Evolutionary conservation across 768 basidiomycete species (phyloP).

Genomic region (Mycena crocata): DNA sequence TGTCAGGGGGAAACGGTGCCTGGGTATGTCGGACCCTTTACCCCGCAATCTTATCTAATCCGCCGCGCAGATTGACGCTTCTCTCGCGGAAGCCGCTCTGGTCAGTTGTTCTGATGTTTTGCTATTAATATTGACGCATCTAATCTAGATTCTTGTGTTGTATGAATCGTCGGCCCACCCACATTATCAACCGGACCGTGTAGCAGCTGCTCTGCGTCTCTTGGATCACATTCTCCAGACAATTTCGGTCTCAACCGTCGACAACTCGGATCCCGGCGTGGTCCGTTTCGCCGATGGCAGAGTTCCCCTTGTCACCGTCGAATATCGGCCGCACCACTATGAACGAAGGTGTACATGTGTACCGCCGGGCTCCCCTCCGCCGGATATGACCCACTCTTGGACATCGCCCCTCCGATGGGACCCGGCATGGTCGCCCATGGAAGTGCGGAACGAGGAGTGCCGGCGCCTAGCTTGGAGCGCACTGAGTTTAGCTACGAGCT

Average conservation of each 20-base stretch:
- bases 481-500: conserved; percentile 73
- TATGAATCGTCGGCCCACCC: conserved; percentile 85
- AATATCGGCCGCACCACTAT: conserved; percentile 40
- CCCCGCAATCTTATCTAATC: conserved; percentile 14
- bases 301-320: conserved; percentile 62
- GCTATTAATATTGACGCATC: neutral
- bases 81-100: conserved; percentile 79
- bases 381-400: conserved; percentile 57
- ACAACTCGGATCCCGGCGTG: conserved; percentile 65
- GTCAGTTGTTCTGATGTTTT: conserved; percentile 49
- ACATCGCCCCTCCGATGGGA: conserved; percentile 72
- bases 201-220: conserved; percentile 62
- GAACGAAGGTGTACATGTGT: conserved; percentile 61
- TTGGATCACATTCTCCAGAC: conserved; percentile 75
- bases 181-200: conserved; percentile 66
- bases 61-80: conserved; percentile 64
- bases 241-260: conserved; percentile 66
- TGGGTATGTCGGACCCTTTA: conserved; percentile 6
- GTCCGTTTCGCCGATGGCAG: conserved; percentile 59
- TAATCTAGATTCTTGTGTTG: conserved; percentile 74
- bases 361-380: conserved; percentile 47
- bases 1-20: conserved; percentile 20
- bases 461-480: conserved; percentile 84
- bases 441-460: conserved; percentile 76
- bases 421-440: conserved; percentile 61